Conservation (phyloP, 768 basidiomycete species). For the Pulveroboletus sp. region DNA sequence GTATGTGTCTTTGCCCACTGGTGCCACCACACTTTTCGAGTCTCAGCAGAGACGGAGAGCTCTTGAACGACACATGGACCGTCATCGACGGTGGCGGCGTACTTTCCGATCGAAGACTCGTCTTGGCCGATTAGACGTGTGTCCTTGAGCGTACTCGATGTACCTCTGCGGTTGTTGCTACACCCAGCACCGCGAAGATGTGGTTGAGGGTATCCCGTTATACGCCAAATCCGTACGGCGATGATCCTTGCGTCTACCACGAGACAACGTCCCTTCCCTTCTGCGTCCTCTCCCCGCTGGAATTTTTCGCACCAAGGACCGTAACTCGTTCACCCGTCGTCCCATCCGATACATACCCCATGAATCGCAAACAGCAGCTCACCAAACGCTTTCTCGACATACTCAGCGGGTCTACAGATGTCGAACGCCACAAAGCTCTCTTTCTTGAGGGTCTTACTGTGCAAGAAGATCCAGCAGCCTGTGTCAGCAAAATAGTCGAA, state of each 20-base stretch:
- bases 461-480: slow-evolving; percentile 35
- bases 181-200: too few relatives aligned
- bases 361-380: slow-evolving; percentile 27
- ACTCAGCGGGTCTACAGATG: slow-evolving; percentile 23
- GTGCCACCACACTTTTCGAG: neutral
- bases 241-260: neutral
- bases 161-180: too few relatives aligned
- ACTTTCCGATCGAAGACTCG: neutral
- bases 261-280: neutral
- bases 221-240: neutral
- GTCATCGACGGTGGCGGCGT: neutral
- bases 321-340: too few relatives aligned
- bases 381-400: slow-evolving; percentile 33
- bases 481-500: slow-evolving; percentile 35
- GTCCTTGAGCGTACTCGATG: neutral
- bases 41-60: neutral
- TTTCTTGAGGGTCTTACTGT: slow-evolving; percentile 46
- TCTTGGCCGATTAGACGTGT: neutral
- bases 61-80: neutral
- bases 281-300: too few relatives aligned
- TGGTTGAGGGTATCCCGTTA: neutral
- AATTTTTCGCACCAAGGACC: neutral
- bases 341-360: neutral
- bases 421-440: slow-evolving; percentile 25
- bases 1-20: neutral